Evolutionary conservation across 192 early-diverging fungal species (phyloP), one percentile per base, ranked within the genome.

Genomic region (Coemansia sp.): DNA sequence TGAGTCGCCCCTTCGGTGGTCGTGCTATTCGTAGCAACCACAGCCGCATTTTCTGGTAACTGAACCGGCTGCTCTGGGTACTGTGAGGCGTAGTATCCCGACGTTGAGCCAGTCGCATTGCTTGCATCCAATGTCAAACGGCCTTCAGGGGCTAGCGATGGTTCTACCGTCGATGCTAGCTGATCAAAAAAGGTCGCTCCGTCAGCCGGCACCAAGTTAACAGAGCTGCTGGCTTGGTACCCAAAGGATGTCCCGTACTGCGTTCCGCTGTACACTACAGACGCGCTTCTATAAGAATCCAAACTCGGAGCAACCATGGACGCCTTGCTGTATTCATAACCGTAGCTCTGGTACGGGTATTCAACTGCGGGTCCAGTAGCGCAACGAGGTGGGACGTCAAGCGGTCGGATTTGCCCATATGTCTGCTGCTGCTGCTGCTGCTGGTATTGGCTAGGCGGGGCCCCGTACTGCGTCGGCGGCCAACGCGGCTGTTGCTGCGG

Each of bases 331-430:
- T 40, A 36, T 11, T 50, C 36, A 56, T 60, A 44, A 1, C 50
- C 65, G 40, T 61, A 60, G 19, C 58, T 58, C 48, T 67, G 58
- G 32, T 67, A 60, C 5, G 74, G 62, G 21, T 63, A 42, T 10
- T 71, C 74, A 0, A 67, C 53, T 26, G 74, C 74, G n/a, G 74
- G 74, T 0, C 74, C 74, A 15, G 74, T 77, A 6, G 74, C 68
- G 18, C 68, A 71, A 32, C 74, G 74, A 37, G 74, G 74, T 4
- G 74, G 74, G n/a, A 71, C 48, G 32, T 67, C 68, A 3, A 40
- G 61, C 33, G 34, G 26, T 19, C 42, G 29, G 11, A 8, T 26
- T 38, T 62, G 67, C 0, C 27, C 29, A 53, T 60, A 60, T 36
- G 52, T 50, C 8, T 11, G 8, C 9, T 50, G 54, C 32, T 60